Conservation (phyloP, 148 eudicot genomes). For the Persicaria tinctoria region DNA sequence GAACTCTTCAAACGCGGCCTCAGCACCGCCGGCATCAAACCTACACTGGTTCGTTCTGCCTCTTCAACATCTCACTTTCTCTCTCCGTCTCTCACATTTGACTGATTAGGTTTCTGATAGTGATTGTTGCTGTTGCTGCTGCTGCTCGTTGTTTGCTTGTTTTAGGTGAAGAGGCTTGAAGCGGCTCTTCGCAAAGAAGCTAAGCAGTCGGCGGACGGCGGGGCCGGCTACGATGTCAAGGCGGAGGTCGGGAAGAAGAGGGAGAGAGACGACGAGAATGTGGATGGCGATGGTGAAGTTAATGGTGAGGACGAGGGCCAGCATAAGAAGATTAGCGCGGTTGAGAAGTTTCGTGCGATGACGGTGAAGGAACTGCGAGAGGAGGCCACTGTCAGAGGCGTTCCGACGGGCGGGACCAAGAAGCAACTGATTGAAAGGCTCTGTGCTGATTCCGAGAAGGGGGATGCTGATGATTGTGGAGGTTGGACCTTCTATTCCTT, state of each 20-base stretch:
- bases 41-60: slow-evolving; percentile 35
- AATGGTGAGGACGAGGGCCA: slow-evolving; percentile 19
- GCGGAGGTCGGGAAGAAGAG: slow-evolving; percentile 35
- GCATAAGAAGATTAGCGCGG: slow-evolving; percentile 32
- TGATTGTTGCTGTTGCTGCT: neutral
- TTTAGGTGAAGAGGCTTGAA: slow-evolving; percentile 59
- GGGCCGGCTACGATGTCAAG: neutral
- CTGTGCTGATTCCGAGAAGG: slow-evolving; percentile 22
- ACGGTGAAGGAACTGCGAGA: slow-evolving; percentile 49
- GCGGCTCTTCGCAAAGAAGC: slow-evolving; percentile 38
- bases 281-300: neutral
- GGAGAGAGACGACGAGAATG: slow-evolving; percentile 31
- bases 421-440: slow-evolving; percentile 65
- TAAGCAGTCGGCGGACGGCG: slow-evolving; percentile 16
- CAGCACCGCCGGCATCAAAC: slow-evolving; percentile 59
- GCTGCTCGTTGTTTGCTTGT: neutral
- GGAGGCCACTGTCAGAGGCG: slow-evolving; percentile 47
- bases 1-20: slow-evolving; percentile 69
- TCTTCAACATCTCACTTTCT: neutral
- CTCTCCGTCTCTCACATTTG: neutral
- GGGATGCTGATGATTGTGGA: slow-evolving; percentile 15
- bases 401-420: slow-evolving; percentile 58
- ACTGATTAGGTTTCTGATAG: neutral
- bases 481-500: slow-evolving; percentile 23
- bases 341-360: slow-evolving; percentile 51